Conservation (phyloP, 345 rosid genomes). For the Brassica nigra region DNA sequence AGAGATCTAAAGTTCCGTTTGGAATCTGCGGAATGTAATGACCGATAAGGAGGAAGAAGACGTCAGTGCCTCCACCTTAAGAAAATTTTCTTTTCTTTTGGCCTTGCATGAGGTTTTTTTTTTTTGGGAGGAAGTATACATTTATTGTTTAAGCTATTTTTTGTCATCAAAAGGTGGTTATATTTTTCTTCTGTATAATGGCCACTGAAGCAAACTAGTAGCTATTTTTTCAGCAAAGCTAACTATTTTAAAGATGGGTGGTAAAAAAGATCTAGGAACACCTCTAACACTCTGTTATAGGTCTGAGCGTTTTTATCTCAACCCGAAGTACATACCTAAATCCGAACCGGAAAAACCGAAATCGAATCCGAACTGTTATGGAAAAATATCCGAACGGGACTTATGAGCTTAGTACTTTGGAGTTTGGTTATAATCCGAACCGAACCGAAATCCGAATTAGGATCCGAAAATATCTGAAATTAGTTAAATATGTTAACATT, state of each 20-base stretch:
- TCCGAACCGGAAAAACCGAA: too few relatives aligned
- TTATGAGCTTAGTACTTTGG: too few relatives aligned
- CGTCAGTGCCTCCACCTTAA: slow-evolving; percentile 25
- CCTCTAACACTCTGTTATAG: too few relatives aligned
- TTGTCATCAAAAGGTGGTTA: slow-evolving; percentile 17
- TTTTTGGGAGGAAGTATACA: background rate
- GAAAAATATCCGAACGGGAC: too few relatives aligned
- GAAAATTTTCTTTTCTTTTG: background rate
- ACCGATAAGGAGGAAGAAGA: slow-evolving; percentile 19
- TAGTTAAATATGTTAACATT: too few relatives aligned
- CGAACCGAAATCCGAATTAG: too few relatives aligned
- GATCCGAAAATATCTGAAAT: too few relatives aligned
- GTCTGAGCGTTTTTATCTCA: too few relatives aligned
- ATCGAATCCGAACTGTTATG: too few relatives aligned
- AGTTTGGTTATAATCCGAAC: too few relatives aligned
- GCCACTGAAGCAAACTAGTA: slow-evolving; percentile 11
- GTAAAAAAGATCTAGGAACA: background rate
- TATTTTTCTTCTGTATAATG: background rate
- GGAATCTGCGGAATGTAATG: slow-evolving; percentile 20
- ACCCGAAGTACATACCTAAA: too few relatives aligned
- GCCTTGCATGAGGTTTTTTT: slow-evolving; percentile 13
- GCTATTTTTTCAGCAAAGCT: slow-evolving; percentile 31
- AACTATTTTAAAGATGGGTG: slow-evolving; percentile 20
- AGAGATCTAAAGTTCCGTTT: slow-evolving; percentile 41
- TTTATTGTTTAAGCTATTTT: slow-evolving; percentile 24